A percentile compares a stretch with the other conserved stretches of the same genome.
Evolutionary conservation across 768 basidiomycete genomes (phyloP).

Genomic region (Naganishia vaughanmartiniae): DNA sequence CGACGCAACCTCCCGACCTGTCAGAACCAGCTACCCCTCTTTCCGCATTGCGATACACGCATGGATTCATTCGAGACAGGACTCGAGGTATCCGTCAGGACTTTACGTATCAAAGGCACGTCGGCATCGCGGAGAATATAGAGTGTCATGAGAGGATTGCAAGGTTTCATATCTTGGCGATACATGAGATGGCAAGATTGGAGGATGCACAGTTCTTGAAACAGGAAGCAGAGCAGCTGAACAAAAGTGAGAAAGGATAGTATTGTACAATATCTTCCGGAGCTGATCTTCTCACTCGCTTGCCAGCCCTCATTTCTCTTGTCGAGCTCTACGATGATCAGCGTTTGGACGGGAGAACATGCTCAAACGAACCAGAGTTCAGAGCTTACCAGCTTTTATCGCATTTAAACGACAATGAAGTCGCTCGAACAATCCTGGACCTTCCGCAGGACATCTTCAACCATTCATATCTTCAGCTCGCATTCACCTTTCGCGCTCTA

Average conservation of each 20-base stretch:
- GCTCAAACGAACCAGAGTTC: slow-evolving; percentile 89
- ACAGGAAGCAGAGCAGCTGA: slow-evolving; percentile 82
- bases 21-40: slow-evolving; percentile 33
- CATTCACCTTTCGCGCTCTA: slow-evolving; percentile 72
- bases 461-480: slow-evolving; percentile 76
- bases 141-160: slow-evolving; percentile 91
- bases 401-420: slow-evolving; percentile 79
- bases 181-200: slow-evolving; percentile 59
- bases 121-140: slow-evolving; percentile 68
- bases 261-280: background rate
- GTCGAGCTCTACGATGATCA: slow-evolving; percentile 92
- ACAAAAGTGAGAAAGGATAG: slow-evolving; percentile 71
- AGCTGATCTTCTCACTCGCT: background rate
- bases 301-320: slow-evolving; percentile 77
- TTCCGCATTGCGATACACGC: slow-evolving; percentile 61
- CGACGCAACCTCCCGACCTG: slow-evolving; percentile 57
- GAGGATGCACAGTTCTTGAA: slow-evolving; percentile 59
- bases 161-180: slow-evolving; percentile 82
- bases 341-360: slow-evolving; percentile 49
- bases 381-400: slow-evolving; percentile 90
- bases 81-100: slow-evolving; percentile 82
- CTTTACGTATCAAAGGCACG: slow-evolving; percentile 86
- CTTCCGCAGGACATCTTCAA: slow-evolving; percentile 64
- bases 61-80: slow-evolving; percentile 86
- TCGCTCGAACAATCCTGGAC: slow-evolving; percentile 62